Conservation (phyloP, 371 early-diverging fungal species). For the Ordospora colligata region DNA sequence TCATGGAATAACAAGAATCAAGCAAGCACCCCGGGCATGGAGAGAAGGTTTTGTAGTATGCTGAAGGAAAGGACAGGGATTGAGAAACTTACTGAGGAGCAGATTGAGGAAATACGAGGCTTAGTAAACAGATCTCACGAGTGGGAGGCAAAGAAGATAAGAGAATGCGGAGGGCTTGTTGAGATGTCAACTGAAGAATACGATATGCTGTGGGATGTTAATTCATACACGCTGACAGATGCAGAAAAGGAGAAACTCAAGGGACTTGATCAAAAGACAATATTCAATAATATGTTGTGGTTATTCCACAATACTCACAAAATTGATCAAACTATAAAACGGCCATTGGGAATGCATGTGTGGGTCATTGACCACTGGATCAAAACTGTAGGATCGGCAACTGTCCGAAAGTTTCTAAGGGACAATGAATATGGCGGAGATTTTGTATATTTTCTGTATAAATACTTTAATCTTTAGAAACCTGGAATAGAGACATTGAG, state of each 20-base stretch:
- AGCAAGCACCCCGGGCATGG: neutral
- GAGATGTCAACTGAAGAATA: neutral
- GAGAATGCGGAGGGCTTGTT: too few relatives aligned
- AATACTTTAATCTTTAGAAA: neutral
- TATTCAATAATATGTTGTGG: slow-evolving; percentile 10
- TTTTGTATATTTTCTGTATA: slow-evolving; percentile 12
- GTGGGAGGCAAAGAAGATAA: neutral
- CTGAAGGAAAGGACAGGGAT: slow-evolving; percentile 7
- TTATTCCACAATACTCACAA: neutral
- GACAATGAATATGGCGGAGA: neutral
- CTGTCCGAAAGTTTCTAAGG: slow-evolving; percentile 4
- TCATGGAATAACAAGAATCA: too few relatives aligned
- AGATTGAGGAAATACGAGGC: neutral
- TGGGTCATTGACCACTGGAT: slow-evolving; percentile 1
- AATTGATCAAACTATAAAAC: neutral
- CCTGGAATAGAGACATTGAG: neutral
- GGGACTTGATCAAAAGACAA: neutral
- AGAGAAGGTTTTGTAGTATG: neutral
- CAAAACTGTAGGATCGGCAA: neutral
- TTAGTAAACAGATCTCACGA: neutral
- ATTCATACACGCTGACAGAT: neutral
- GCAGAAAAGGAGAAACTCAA: neutral
- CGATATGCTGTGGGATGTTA: neutral
- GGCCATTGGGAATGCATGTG: slow-evolving; percentile 2
- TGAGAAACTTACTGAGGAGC: neutral